A percentile compares a stretch with the other conserved stretches of the same genome.
Conservation (phyloP, 192 early-diverging fungal genomes). For the Backusella mclennaniae region DNA sequence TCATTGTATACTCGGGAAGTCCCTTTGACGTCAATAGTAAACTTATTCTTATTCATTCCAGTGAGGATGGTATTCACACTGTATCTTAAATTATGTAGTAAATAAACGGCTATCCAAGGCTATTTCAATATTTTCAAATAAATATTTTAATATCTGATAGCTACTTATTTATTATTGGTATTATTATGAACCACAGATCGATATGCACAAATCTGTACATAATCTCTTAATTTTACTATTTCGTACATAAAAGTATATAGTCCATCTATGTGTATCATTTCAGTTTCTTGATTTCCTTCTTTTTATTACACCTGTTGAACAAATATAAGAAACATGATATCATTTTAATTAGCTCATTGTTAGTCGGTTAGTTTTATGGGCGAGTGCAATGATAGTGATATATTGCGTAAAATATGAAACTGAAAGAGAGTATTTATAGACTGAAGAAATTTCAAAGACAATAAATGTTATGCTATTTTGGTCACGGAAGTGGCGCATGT, state of each 20-base stretch:
- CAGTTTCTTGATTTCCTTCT: not conserved
- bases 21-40: slow-evolving; percentile 61
- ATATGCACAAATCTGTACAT: slow-evolving; percentile 59
- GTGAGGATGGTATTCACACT: not conserved
- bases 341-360: not conserved
- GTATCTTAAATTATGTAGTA: not conserved
- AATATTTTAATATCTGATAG: not conserved
- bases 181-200: not conserved
- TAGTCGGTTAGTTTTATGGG: not conserved
- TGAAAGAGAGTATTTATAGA: slow-evolving; percentile 86
- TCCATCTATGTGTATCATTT: not conserved
- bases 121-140: not conserved
- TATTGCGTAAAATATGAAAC: slow-evolving; percentile 76
- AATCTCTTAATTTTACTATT: slow-evolving; percentile 62
- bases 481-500: slow-evolving; percentile 89
- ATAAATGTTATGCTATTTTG: slow-evolving; percentile 88
- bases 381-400: slow-evolving; percentile 82
- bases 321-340: not conserved
- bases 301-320: not conserved
- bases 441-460: slow-evolving; percentile 81
- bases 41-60: slow-evolving; percentile 13
- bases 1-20: slow-evolving; percentile 61
- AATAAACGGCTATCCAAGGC: not conserved
- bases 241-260: not conserved
- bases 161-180: not conserved